Conservation (phyloP, 345 rosid genomes). For the Zanthoxylum bungeanum region DNA sequence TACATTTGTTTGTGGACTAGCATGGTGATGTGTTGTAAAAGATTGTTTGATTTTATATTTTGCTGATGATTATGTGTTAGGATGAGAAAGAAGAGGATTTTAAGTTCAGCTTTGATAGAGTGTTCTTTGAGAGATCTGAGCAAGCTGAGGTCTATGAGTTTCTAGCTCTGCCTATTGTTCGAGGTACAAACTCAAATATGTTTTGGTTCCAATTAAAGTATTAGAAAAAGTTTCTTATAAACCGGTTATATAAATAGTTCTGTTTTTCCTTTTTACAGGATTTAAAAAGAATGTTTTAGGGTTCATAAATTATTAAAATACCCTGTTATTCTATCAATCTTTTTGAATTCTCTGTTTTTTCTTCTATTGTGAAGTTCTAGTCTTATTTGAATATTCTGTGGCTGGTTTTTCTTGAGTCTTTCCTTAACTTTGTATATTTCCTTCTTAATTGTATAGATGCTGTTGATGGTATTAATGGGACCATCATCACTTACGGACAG, state of each 20-base stretch:
- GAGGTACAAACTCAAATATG: conserved; percentile 35
- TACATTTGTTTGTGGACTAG: too few relatives aligned
- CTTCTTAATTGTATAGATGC: conserved; percentile 44
- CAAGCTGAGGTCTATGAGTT: conserved; percentile 65
- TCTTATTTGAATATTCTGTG: background rate
- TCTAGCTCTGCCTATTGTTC: conserved; percentile 65
- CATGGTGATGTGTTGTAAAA: background rate
- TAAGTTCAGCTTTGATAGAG: conserved; percentile 58
- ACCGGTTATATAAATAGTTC: background rate
- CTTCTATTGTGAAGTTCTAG: background rate
- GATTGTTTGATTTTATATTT: background rate
- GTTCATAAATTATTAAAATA: background rate
- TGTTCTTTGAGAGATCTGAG: conserved; percentile 53
- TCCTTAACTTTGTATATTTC: background rate
- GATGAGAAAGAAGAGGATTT: conserved; percentile 72
- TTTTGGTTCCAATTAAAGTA: background rate
- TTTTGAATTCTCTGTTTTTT: background rate
- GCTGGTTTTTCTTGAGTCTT: background rate
- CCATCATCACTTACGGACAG: conserved; percentile 89
- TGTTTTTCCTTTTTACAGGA: background rate
- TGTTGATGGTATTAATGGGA: conserved; percentile 64
- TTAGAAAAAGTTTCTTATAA: conserved; percentile 1
- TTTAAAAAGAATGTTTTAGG: background rate
- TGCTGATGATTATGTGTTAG: conserved; percentile 23
- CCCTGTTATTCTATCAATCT: background rate